Conservation (phyloP, 202 grass and related monocot genomes). For the Elaeis oleifera region DNA sequence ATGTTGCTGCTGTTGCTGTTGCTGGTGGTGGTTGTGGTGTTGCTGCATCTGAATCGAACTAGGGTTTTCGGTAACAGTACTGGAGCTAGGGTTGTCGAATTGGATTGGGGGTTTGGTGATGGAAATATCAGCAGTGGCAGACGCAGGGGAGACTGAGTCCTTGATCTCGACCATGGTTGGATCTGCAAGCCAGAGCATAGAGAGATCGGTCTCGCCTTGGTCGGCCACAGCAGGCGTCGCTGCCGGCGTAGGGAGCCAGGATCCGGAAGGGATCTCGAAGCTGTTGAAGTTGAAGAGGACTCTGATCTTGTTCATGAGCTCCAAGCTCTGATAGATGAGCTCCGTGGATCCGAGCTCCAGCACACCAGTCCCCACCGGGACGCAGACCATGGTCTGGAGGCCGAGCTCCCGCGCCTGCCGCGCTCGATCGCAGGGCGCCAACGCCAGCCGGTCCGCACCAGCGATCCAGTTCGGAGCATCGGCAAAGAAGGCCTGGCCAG, state of each 20-base stretch:
- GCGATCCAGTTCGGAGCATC: constrained; percentile 53
- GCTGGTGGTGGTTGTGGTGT: neutral
- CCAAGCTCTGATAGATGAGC: constrained; percentile 43
- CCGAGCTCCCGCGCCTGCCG: constrained; percentile 58
- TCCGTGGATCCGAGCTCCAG: constrained; percentile 87
- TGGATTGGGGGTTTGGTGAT: neutral
- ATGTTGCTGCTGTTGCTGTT: neutral
- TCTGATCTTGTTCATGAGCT: constrained; percentile 47
- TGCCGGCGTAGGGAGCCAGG: neutral
- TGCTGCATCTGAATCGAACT: neutral
- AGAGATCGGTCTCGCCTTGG: constrained; percentile 74
- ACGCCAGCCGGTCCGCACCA: constrained; percentile 24
- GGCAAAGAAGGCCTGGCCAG: constrained; percentile 43
- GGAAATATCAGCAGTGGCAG: neutral
- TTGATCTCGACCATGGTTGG: constrained; percentile 50
- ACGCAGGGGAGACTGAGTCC: constrained; percentile 5
- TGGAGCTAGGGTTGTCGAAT: neutral
- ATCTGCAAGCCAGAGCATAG: constrained; percentile 75
- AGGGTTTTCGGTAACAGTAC: neutral
- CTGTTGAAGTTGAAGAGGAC: constrained; percentile 44
- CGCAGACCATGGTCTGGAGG: constrained; percentile 78
- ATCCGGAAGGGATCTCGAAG: neutral
- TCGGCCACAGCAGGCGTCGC: constrained; percentile 12
- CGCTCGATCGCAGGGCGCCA: constrained; percentile 55
- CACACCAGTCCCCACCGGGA: constrained; percentile 62